Conservation (phyloP, 352 stramenopile genomes). For the Phytophthora podocarpi region DNA sequence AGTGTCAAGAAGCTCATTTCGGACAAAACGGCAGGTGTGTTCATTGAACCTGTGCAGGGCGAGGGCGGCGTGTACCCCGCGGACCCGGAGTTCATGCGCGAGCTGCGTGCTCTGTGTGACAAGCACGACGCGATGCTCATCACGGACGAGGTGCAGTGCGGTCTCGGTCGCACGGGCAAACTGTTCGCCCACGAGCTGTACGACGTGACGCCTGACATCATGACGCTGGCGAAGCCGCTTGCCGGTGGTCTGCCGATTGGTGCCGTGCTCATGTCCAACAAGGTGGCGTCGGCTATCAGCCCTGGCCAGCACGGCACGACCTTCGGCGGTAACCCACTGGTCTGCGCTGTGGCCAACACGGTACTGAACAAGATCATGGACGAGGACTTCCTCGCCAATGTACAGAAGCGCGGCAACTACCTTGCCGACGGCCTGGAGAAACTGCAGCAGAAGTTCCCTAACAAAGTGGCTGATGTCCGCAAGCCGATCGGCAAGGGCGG, state of each 20-base stretch:
- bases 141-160: constrained; percentile 98
- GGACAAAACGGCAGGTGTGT: constrained; percentile 76
- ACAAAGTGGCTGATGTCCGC: constrained; percentile 75
- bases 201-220: constrained; percentile 94
- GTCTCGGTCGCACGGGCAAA: constrained; percentile 95
- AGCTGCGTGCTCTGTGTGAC: constrained; percentile 92
- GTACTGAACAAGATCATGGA: constrained; percentile 81
- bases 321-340: constrained; percentile 97
- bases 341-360: constrained; percentile 91
- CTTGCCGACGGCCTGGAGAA: constrained; percentile 58
- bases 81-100: constrained; percentile 90
- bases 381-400: constrained; percentile 67
- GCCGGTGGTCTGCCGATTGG: constrained; percentile 96
- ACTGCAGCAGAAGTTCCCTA: constrained; percentile 74
- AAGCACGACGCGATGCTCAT: constrained; percentile 96
- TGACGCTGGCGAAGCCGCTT: constrained; percentile 97
- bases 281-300: constrained; percentile 89
- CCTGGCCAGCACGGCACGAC: constrained; percentile 96
- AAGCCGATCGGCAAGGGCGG: constrained; percentile 67
- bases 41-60: constrained; percentile 88
- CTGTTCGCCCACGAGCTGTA: constrained; percentile 96
- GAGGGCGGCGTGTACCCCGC: constrained; percentile 95
- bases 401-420: constrained; percentile 74
- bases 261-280: constrained; percentile 94
- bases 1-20: constrained; percentile 78